Percentiles rank a stretch among this genome's conserved stretches.
These are phyloP conservation scores for Chaetomidium leptoderma DNA, from an alignment of 495 filamentous ascomycete species.

Conservation along the genomic window DNA sequence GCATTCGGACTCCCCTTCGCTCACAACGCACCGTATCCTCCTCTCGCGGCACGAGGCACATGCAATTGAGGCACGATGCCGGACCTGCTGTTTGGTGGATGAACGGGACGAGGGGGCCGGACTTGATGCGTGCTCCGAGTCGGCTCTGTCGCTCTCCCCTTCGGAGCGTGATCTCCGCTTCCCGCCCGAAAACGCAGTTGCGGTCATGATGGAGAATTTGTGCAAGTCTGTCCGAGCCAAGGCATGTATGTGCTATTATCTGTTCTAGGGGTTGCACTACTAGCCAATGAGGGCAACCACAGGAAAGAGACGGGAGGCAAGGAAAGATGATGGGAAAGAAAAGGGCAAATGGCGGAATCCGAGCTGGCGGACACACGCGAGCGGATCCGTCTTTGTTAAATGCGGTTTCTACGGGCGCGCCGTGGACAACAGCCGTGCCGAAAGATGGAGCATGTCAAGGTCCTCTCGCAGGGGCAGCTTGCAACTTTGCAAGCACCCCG, in stretches of 20 bases:
- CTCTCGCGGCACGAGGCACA: conserved; percentile 48
- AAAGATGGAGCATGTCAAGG: conserved; percentile 13
- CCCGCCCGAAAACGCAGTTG: conserved; percentile 8
- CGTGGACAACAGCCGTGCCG: conserved; percentile 20
- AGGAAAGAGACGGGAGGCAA: not conserved
- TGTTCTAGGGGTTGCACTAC: not conserved
- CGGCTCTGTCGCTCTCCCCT: conserved; percentile 25
- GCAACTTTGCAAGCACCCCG: conserved; percentile 11
- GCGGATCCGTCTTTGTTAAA: conserved; percentile 12
- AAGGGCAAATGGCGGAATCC: conserved; percentile 7
- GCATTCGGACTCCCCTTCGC: conserved; percentile 47
- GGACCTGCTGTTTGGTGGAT: conserved; percentile 33
- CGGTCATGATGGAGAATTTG: conserved; percentile 4
- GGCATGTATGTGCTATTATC: not conserved
- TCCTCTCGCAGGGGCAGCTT: conserved; percentile 6
- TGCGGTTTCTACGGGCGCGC: conserved; percentile 9
- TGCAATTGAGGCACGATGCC: conserved; percentile 40
- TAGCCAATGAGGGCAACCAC: not conserved
- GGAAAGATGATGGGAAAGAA: conserved; percentile 1
- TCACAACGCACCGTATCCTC: conserved; percentile 54
- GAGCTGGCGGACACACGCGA: not conserved
- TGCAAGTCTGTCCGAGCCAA: not conserved
- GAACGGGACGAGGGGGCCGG: conserved; percentile 25
- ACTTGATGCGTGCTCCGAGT: conserved; percentile 30
- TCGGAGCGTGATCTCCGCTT: conserved; percentile 30